Evolutionary conservation across 345 rosid species (phyloP), one percentile per base, ranked within the genome.

Genomic region (Stellera chamaejasme): DNA sequence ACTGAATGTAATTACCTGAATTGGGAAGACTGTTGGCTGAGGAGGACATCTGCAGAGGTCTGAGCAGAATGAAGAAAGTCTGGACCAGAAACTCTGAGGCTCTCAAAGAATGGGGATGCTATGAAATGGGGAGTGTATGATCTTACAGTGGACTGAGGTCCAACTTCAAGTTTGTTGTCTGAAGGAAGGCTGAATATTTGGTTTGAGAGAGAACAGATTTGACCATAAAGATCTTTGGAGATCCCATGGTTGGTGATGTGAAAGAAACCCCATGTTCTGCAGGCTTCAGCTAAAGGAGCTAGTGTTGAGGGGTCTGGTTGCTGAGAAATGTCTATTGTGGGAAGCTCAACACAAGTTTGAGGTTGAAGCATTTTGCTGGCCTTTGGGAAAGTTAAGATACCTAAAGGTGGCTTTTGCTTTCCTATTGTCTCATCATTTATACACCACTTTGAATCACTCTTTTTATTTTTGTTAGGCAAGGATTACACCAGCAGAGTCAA

Each of bases 261-360:
- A 58, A 78, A 78, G 55, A 74, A 78, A 13, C 82, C 77, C 79
- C 79, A 71, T 53, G 50, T 47, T 56, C 60, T 64, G 57, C 77
- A 74, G 53, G 79, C 77, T 48, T 54, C 52, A 13, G 52, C 16
- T 6, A 78, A 65, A 27, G 72, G 66, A 0, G 53, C 46, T 9
- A 73, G 23, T 48, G 55, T 50, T 10, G 68, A 53, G 13, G 72
- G 58, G 16, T 50, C n/a, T 50, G 60, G 15, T 32, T 72, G 76
- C 70, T 60, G 67, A 23, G 72, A 73, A 36, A 77, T 45, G 50
- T 68, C 79, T 10, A 71, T 36, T 19, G 67, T 56, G n/a, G 77
- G 71, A 64, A 78, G 75, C 10, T 74, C 61, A 2, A 59, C 52
- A 42, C 16, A 63, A 59, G 53, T 43, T 48, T 76, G 61, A 27